Percentiles rank a stretch among this genome's conserved stretches.
Conservation (phyloP, 73 alveolate species). For the Effrenium voratum region DNA sequence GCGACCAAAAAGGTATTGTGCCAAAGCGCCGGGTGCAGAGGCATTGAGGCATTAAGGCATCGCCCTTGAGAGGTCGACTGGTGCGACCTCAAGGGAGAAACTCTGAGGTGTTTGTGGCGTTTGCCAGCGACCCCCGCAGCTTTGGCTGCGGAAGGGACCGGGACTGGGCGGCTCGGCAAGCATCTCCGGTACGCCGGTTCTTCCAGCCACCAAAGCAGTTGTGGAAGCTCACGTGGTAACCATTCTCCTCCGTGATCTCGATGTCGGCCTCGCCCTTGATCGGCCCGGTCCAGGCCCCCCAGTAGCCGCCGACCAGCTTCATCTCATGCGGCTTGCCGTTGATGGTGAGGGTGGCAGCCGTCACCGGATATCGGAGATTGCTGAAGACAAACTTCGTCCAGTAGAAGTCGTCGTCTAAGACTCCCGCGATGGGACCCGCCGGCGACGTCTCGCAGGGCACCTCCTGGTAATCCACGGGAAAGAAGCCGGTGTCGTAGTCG, state of each 20-base stretch:
- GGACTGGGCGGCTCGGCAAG: conserved; percentile 15
- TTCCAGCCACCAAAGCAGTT: conserved; percentile 67
- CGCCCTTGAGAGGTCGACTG: neutral
- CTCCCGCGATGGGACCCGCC: conserved; percentile 36
- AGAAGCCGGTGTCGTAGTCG: conserved; percentile 72
- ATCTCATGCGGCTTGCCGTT: conserved; percentile 49
- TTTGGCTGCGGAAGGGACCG: neutral
- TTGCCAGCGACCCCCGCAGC: neutral
- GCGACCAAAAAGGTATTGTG: neutral
- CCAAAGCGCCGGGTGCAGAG: neutral
- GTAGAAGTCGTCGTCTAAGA: conserved; percentile 57
- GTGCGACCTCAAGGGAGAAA: neutral
- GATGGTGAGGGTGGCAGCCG: conserved; percentile 15
- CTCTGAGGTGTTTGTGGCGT: neutral
- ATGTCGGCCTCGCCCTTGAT: neutral
- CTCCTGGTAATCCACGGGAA: conserved; percentile 31
- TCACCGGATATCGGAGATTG: conserved; percentile 69
- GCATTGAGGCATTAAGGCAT: neutral
- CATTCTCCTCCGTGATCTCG: conserved; percentile 48
- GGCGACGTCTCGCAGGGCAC: conserved; percentile 46
- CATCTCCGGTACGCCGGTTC: conserved; percentile 66
- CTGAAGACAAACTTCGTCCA: conserved; percentile 82
- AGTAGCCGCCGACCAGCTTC: conserved; percentile 61
- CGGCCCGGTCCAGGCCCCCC: conserved; percentile 58
- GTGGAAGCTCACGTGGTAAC: conserved; percentile 52